phyloP scores from a whole-genome alignment of 2,329 filamentous ascomycete species.

The Neopestalotiopsis sp. region DNA sequence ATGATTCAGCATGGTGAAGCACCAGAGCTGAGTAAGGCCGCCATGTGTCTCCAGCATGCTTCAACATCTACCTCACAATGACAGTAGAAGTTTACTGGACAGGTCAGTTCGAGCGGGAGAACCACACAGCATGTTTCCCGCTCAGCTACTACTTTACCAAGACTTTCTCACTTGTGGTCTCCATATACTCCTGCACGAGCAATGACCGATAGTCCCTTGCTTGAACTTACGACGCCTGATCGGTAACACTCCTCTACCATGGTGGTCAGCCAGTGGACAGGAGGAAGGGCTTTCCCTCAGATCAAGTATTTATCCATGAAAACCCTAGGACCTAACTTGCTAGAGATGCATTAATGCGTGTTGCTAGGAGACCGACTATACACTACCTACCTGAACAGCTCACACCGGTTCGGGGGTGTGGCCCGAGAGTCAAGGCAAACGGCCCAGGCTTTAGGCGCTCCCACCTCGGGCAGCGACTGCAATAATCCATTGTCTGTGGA shows the following conservation, averaged over 20 bases:
- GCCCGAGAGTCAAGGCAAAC: background rate
- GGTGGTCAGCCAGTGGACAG: background rate
- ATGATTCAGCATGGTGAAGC: too few relatives aligned
- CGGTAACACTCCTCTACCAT: background rate
- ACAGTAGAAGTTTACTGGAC: background rate
- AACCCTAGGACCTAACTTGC: background rate
- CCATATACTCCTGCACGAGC: background rate
- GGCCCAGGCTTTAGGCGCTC: background rate
- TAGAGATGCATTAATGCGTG: background rate
- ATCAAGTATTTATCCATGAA: background rate
- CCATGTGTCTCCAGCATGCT: background rate
- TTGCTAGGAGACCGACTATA: background rate
- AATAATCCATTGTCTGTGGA: background rate
- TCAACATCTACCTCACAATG: background rate
- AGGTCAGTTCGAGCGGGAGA: background rate
- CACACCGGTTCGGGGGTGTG: slow-evolving; percentile 8
- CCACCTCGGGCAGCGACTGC: slow-evolving; percentile 1
- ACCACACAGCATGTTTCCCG: background rate
- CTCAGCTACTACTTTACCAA: background rate
- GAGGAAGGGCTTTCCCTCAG: background rate
- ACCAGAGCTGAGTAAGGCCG: background rate
- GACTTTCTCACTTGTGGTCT: background rate
- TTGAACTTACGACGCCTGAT: background rate
- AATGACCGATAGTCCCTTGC: background rate
- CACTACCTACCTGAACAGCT: background rate